A percentile compares a stretch with the other conserved stretches of the same genome.
Conservation (phyloP, 1,139 yeast species). For the Yamadazyma dushanensis region DNA sequence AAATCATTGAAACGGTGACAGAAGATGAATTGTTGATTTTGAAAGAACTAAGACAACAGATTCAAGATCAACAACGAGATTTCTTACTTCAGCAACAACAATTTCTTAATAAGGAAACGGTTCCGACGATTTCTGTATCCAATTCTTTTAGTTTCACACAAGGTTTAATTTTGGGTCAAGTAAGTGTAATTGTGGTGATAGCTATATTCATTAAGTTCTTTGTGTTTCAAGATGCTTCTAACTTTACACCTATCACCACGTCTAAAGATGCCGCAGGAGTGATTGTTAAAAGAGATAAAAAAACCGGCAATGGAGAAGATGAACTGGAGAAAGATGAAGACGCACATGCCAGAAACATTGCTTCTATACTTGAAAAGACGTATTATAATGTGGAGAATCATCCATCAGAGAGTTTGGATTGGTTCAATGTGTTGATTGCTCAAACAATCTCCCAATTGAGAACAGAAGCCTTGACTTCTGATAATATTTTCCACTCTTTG, state of each 20-base stretch:
- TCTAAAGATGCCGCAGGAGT: slow-evolving; percentile 39
- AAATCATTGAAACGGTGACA: slow-evolving; percentile 3
- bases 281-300: slow-evolving; percentile 34
- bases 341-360: slow-evolving; percentile 18
- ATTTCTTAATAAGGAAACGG: slow-evolving; percentile 20
- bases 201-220: slow-evolving; percentile 81
- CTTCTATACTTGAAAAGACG: slow-evolving; percentile 77
- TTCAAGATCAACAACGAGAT: slow-evolving; percentile 34
- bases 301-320: slow-evolving; percentile 19
- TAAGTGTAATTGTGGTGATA: slow-evolving; percentile 76
- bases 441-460: slow-evolving; percentile 87
- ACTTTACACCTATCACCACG: slow-evolving; percentile 33
- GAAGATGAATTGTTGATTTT: slow-evolving; percentile 10
- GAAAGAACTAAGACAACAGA: slow-evolving; percentile 30
- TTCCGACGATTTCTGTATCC: slow-evolving; percentile 8
- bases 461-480: slow-evolving; percentile 79
- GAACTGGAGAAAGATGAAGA: slow-evolving; percentile 23
- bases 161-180: slow-evolving; percentile 79
- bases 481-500: slow-evolving; percentile 78
- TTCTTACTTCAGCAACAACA: slow-evolving; percentile 31
- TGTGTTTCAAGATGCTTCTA: slow-evolving; percentile 73
- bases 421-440: slow-evolving; percentile 94
- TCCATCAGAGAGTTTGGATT: slow-evolving; percentile 86
- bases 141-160: slow-evolving; percentile 68
- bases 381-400: slow-evolving; percentile 90